Conservation (phyloP, 2,329 filamentous ascomycete species). For the Sordariomycetes sp. region DNA sequence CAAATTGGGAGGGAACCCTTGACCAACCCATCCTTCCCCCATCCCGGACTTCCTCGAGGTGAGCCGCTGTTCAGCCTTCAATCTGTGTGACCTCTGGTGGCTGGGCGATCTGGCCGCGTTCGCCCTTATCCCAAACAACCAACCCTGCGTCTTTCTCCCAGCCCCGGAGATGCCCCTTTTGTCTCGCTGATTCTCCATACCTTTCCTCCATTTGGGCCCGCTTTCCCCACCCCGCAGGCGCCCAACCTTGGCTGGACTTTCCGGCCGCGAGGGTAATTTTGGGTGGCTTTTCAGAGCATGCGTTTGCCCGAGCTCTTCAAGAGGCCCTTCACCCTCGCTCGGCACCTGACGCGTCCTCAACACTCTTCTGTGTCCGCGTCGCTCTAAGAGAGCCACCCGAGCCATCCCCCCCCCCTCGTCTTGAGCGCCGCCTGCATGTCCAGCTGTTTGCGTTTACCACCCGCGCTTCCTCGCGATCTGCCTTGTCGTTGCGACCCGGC, state of each 20-base stretch:
- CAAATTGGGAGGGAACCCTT: neutral
- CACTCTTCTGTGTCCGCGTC: neutral
- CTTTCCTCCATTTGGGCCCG: neutral
- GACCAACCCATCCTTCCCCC: neutral
- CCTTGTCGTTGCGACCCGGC: constrained; percentile 9
- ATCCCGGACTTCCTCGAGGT: constrained; percentile 4
- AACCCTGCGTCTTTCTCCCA: neutral
- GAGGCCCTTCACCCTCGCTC: constrained; percentile 4
- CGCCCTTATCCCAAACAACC: neutral
- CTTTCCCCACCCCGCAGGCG: neutral
- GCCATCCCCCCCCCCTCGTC: constrained; percentile 2
- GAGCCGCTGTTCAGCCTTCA: constrained; percentile 5
- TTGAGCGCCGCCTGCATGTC: neutral
- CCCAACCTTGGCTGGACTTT: neutral
- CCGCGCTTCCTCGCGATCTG: no score
- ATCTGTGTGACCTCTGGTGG: neutral
- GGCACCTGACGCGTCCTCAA: neutral
- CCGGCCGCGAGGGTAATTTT: neutral
- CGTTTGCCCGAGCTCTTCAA: constrained; percentile 3
- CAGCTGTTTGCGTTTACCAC: neutral
- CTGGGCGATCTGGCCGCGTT: neutral
- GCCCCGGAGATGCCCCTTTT: neutral
- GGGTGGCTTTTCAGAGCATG: neutral
- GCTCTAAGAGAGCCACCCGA: no score
- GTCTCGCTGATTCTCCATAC: neutral